A percentile compares a stretch with the other conserved stretches of the same genome.
Evolutionary conservation across 2,329 filamentous ascomycete species (phyloP).

Genomic region (Diaporthe ampelina): DNA sequence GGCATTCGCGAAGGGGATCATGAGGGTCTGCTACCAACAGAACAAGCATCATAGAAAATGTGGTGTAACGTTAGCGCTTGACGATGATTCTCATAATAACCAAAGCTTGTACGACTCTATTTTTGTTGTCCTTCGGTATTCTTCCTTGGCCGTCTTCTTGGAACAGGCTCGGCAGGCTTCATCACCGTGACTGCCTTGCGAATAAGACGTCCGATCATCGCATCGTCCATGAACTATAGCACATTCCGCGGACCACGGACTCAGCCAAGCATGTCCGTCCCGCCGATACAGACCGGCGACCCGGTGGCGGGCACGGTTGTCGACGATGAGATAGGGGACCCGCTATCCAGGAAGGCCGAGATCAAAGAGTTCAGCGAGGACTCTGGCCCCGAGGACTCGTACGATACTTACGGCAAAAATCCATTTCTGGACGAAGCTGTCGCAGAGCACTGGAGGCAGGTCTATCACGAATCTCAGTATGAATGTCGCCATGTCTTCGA

Average conservation of each 20-base stretch:
- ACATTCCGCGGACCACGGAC: constrained; percentile 14
- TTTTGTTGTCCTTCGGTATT: background rate
- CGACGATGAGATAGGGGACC: constrained; percentile 26
- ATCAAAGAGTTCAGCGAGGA: constrained; percentile 20
- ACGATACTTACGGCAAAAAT: constrained; percentile 43
- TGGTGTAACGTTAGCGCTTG: background rate
- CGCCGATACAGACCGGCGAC: constrained; percentile 20
- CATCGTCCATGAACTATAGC: constrained; percentile 5
- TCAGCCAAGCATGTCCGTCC: constrained; percentile 22
- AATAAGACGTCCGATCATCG: background rate
- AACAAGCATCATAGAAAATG: constrained; percentile 4
- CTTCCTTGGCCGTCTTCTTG: background rate
- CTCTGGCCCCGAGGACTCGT: constrained; percentile 36
- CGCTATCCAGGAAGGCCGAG: constrained; percentile 8
- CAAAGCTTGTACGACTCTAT: background rate
- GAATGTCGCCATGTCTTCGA: constrained; percentile 70
- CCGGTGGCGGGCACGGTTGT: constrained; percentile 13
- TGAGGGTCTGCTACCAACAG: background rate
- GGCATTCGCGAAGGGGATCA: constrained; percentile 17
- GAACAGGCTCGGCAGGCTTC: background rate
- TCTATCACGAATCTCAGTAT: constrained; percentile 57
- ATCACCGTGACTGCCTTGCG: background rate
- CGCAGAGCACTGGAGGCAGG: constrained; percentile 51
- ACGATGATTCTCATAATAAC: background rate
- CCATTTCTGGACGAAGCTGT: constrained; percentile 49